Base-by-base conservation (phyloP, 306 rosid genomes). In the Biancaea sappan region DNA sequence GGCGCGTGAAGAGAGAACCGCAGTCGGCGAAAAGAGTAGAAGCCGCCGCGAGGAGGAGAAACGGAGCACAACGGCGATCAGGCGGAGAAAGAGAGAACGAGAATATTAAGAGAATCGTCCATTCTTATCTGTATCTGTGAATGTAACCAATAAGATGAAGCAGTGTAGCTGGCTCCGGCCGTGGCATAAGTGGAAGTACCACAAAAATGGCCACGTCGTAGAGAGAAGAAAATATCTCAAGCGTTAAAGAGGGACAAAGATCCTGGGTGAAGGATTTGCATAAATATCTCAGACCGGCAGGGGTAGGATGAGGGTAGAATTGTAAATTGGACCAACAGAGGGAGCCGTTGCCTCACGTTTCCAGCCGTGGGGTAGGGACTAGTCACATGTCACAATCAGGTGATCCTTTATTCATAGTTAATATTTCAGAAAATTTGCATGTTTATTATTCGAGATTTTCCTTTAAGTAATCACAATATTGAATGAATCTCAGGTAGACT, bases 141-240 rank as follows among this genome's bases (percentile, higher is more conserved):
- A 77, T 6, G 44, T 40, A 15, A 29, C 14, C 19, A 37, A 18
- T n/a, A n/a, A n/a, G 14, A 5, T 8, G 62, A 29, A 1, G 28
- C 38, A 24, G 71, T 62, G 61, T 31, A 37, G 60, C 77, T 60
- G 0, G 16, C 51, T 32, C 13, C 9, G 25, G 0, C 11, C 7
- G 5, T 22, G 11, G 28, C 11, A 60, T 8, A 1, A 24, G 54
- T 5, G 0, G 26, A 41, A 56, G 4, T 44, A 15, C 28, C 35
- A 35, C 51, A 31, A 72, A 12, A 66, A 28, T 44, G 18, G 73
- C 43, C 72, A 65, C 58, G 73, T 28, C 4, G 28, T 16, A 9
- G 72, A 38, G 72, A 46, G 77, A 60, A 47, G 58, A 61, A 47
- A 73, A 61, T 73, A 73, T 46, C 64, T n/a, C n/a, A 9, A 5